Base-by-base conservation (phyloP, 495 filamentous ascomycete genomes). In the Podospora appendiculata region DNA sequence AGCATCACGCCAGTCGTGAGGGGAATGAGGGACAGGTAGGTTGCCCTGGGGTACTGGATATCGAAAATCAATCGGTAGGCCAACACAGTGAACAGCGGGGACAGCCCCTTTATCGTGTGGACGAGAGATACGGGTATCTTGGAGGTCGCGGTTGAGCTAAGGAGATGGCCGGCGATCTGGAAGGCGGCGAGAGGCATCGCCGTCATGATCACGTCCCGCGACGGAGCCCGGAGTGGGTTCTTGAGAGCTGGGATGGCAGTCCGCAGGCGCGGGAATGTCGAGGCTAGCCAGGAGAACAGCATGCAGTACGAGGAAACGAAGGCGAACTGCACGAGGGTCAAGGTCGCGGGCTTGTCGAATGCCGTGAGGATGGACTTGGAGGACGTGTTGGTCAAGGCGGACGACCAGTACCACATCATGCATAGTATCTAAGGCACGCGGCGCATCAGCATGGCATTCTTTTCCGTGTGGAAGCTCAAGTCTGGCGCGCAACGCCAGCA, bases 41-140 rank as follows among this genome's bases (percentile, higher is more conserved):
- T 99, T 19, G 89, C 83, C 34, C 70, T 76, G 8, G 90, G 86
- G 70, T 97, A 99, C 59, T 80, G 85, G 39, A 97, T 89, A 56
- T 85, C 76, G 69, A 92, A 95, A 60, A 95, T 71, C 54, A 93
- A 66, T 12, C 94, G 85, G 69, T 97, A 97, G 35, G 94, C 93
- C 13, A 96, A 65, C 48, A 99, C 93, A 0, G 93, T 97, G 63
- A 97, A 92, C 25, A 99, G 78, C 3, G 93, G 93, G 1, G 94
- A 97, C 42, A 99, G 85, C n/a, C 93, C 94, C 72, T 99, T 99
- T 66, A 99, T 96, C 1, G 94, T 97, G 70, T 99, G 93, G 14
- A 99, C 93, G 40, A 99, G 77, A 17, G 92, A 96, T 8, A 99
- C 93, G 6, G 94, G 90, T 40, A 97, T 97, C 55, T 90, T 87